Conservation (phyloP, 2,329 filamentous ascomycete species). For the Aplosporella prunicola region DNA sequence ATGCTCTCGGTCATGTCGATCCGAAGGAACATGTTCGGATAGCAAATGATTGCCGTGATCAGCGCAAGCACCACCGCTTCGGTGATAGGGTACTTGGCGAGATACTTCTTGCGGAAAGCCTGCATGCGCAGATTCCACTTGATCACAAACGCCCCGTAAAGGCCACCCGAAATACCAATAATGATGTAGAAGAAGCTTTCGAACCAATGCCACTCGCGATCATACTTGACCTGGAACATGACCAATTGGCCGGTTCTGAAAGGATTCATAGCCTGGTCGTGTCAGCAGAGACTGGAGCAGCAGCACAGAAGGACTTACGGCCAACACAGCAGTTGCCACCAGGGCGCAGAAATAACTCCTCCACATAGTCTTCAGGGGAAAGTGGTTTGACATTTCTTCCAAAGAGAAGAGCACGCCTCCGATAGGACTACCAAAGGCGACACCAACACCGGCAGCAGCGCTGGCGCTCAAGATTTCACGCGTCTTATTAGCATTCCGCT, state of each 20-base stretch:
- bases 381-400: constrained; percentile 95
- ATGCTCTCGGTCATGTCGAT: constrained; percentile 99
- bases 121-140: constrained; percentile 93
- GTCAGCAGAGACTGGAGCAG: constrained; percentile 1
- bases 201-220: constrained; percentile 96
- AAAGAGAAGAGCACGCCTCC: constrained; percentile 93
- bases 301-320: constrained; percentile 37
- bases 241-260: constrained; percentile 94
- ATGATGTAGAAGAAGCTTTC: constrained; percentile 88
- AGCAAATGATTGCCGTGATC: constrained; percentile 84
- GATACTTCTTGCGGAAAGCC: constrained; percentile 87
- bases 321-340: constrained; percentile 83
- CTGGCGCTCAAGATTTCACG: constrained; percentile 91
- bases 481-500: constrained; percentile 83
- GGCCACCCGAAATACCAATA: constrained; percentile 82
- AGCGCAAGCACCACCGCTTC: constrained; percentile 79
- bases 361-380: constrained; percentile 96
- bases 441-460: constrained; percentile 87
- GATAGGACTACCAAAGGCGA: constrained; percentile 95
- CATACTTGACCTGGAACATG: constrained; percentile 98
- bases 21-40: constrained; percentile 86
- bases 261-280: constrained; percentile 72
- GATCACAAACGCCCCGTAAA: constrained; percentile 95
- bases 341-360: constrained; percentile 95
- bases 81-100: constrained; percentile 71